Evolutionary conservation across 306 rosid genomes (phyloP).

Genomic region (Cicer pinnatifidum): DNA sequence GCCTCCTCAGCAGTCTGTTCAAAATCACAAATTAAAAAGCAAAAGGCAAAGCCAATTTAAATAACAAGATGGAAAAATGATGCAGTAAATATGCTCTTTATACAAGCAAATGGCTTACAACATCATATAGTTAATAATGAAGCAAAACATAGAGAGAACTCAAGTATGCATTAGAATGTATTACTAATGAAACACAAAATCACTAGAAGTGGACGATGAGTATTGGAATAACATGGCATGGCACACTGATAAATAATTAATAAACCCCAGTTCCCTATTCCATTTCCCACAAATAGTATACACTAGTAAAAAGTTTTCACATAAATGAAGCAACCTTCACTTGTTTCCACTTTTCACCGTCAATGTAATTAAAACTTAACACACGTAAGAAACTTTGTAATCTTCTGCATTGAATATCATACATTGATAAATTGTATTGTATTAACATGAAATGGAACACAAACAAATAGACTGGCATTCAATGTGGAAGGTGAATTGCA

Average conservation of each 20-base stretch:
- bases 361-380: slow-evolving; percentile 33
- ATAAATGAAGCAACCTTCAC: slow-evolving; percentile 26
- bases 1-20: slow-evolving; percentile 96
- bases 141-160: slow-evolving; percentile 32
- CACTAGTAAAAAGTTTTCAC: not conserved
- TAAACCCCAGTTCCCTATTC: slow-evolving; percentile 1
- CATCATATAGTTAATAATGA: slow-evolving; percentile 31
- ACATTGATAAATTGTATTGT: slow-evolving; percentile 27
- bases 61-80: slow-evolving; percentile 29
- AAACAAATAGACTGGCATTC: slow-evolving; percentile 28
- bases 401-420: slow-evolving; percentile 38
- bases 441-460: slow-evolving; percentile 29
- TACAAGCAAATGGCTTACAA: not conserved
- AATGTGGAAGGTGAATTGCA: slow-evolving; percentile 24
- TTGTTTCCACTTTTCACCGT: slow-evolving; percentile 32
- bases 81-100: not conserved
- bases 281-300: slow-evolving; percentile 15
- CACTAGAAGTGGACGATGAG: not conserved
- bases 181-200: slow-evolving; percentile 12
- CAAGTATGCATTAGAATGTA: slow-evolving; percentile 21
- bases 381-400: slow-evolving; percentile 33
- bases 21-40: slow-evolving; percentile 32
- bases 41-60: slow-evolving; percentile 5
- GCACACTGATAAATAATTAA: slow-evolving; percentile 22
- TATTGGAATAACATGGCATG: slow-evolving; percentile 21